A percentile compares a stretch with the other conserved stretches of the same genome.
Evolutionary conservation across 2,329 filamentous ascomycete species (phyloP).

Genomic region (Cordyceps tenuipes): DNA sequence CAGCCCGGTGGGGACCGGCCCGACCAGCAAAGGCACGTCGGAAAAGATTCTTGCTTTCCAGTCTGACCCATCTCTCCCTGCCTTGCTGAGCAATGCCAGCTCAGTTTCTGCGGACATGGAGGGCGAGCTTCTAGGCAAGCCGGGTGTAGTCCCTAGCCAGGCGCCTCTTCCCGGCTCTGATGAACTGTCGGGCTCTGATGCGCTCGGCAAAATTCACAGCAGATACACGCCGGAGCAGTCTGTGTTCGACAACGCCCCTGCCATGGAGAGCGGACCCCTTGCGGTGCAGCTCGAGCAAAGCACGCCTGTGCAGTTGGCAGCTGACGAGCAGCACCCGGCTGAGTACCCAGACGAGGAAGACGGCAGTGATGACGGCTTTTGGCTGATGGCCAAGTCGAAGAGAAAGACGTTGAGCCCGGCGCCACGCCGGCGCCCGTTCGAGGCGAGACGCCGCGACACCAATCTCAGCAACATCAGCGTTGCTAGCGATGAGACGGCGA

Average conservation of each 20-base stretch:
- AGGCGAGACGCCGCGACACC: conserved; percentile 45
- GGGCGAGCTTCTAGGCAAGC: conserved; percentile 47
- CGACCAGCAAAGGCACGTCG: conserved; percentile 32
- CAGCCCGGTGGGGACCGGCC: conserved; percentile 38
- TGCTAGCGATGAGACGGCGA: conserved; percentile 56
- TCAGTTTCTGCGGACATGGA: conserved; percentile 57
- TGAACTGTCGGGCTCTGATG: conserved; percentile 48
- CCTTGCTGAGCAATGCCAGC: conserved; percentile 54
- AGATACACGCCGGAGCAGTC: conserved; percentile 40
- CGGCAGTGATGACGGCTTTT: conserved; percentile 46
- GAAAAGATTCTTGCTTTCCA: conserved; percentile 46
- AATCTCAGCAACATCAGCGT: conserved; percentile 53
- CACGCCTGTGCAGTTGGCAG: neutral
- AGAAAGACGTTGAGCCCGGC: conserved; percentile 29
- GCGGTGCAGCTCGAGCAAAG: conserved; percentile 21
- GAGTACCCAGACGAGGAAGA: conserved; percentile 39
- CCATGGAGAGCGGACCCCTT: conserved; percentile 26
- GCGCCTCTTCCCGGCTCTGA: conserved; percentile 41
- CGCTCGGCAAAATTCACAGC: conserved; percentile 37
- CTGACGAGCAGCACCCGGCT: conserved; percentile 9
- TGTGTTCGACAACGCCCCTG: conserved; percentile 24
- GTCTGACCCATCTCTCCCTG: conserved; percentile 56
- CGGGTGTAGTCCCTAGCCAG: conserved; percentile 34
- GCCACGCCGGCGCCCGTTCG: conserved; percentile 22
- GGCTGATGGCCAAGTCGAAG: conserved; percentile 45